These are phyloP conservation scores for Rhodofomes roseus DNA, from an alignment of 1,284 basidiomycete genomes.

Conservation along the genomic window DNA sequence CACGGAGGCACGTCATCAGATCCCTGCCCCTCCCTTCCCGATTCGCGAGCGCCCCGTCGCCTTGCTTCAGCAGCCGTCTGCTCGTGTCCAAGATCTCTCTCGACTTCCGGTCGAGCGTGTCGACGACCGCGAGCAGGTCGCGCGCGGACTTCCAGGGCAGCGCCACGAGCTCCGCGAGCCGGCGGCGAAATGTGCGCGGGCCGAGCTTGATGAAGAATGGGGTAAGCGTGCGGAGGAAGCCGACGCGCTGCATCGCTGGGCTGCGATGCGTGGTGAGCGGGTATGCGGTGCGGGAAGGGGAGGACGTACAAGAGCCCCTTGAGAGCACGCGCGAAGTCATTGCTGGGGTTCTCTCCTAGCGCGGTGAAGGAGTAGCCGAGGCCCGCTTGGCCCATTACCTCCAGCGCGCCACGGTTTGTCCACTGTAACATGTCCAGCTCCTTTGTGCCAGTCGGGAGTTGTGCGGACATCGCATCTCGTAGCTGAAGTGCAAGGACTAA, in stretches of 20 bases:
- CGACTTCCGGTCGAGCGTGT: constrained; percentile 35
- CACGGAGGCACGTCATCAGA: constrained; percentile 42
- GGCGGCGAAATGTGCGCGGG: constrained; percentile 2
- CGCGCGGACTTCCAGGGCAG: constrained; percentile 23
- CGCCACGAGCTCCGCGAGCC: neutral
- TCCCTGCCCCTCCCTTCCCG: constrained; percentile 38
- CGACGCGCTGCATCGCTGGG: neutral
- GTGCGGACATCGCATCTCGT: constrained; percentile 14
- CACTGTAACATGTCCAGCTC: constrained; percentile 32
- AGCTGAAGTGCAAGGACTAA: constrained; percentile 6
- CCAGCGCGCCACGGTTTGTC: constrained; percentile 33
- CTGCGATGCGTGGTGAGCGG: neutral
- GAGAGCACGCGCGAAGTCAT: neutral
- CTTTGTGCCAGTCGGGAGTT: constrained; percentile 11
- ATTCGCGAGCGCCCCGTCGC: constrained; percentile 25
- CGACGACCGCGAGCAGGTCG: constrained; percentile 30
- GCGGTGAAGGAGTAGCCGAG: constrained; percentile 35
- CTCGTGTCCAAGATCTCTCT: constrained; percentile 35
- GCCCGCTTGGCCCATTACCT: constrained; percentile 34
- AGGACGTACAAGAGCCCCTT: neutral
- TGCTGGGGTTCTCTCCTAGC: neutral
- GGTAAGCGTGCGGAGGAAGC: neutral
- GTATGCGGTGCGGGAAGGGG: constrained; percentile 25
- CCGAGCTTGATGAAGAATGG: neutral
- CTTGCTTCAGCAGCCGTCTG: constrained; percentile 30